A percentile compares a stretch with the other conserved stretches of the same genome.
Evolutionary conservation across 1,139 yeast species (phyloP).

Genomic region (Groenewaldozyma sp.): DNA sequence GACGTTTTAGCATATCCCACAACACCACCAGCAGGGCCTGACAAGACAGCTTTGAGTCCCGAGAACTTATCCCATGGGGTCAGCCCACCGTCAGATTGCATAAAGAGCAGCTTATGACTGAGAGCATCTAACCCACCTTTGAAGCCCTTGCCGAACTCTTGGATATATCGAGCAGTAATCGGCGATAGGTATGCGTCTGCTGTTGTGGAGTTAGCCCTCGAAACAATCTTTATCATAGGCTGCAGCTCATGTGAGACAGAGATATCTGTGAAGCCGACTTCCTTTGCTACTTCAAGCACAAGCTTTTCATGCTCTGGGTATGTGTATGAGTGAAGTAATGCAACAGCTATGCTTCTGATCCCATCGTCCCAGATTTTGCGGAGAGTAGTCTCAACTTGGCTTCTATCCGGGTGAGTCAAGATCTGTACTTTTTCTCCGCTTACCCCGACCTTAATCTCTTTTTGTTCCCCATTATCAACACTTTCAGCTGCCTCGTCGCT

Average conservation of each 20-base stretch:
- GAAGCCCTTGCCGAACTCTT: constrained; percentile 54
- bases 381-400: constrained; percentile 35
- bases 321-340: constrained; percentile 61
- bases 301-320: constrained; percentile 54
- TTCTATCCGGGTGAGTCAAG: constrained; percentile 39
- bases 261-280: constrained; percentile 52
- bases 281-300: constrained; percentile 48
- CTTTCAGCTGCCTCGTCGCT: constrained; percentile 54
- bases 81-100: constrained; percentile 54
- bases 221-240: constrained; percentile 66
- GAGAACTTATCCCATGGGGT: constrained; percentile 41
- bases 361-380: constrained; percentile 43
- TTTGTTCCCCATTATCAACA: constrained; percentile 24
- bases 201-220: constrained; percentile 62
- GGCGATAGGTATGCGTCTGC: constrained; percentile 78
- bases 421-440: constrained; percentile 59
- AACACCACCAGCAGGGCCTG: constrained; percentile 57
- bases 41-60: constrained; percentile 43
- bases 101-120: constrained; percentile 40
- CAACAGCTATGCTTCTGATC: constrained; percentile 55
- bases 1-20: constrained; percentile 47
- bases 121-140: constrained; percentile 39
- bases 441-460: constrained; percentile 39
- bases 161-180: constrained; percentile 51
- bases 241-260: constrained; percentile 58